Base-by-base conservation (phyloP, 2,329 filamentous ascomycete genomes). In the Diaporthe eres region DNA sequence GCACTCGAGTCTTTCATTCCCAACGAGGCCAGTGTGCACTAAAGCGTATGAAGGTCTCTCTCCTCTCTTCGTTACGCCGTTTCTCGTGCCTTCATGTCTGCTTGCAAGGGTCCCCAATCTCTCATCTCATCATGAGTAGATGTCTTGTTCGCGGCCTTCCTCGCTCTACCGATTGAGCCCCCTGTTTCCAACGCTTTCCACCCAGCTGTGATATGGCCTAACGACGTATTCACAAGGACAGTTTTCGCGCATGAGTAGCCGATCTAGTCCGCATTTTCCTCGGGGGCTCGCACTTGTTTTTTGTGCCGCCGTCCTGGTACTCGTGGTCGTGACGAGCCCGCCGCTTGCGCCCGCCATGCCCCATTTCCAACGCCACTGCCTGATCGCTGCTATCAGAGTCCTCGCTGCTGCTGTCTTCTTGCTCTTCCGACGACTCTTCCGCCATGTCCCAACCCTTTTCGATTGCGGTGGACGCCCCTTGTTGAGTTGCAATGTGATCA, bases 371-470 rank as follows among this genome's bases (percentile, higher is more conserved):
- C 4, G 47, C 31, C 31, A 4, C 31, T 31, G 31, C 31, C 31
- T 31, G 31, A 31, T 31, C 31, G 31, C 31, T 31, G 31, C 31
- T 31, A 31, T 31, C 31, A 31, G 31, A 49, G n/a, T 51, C 49
- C 22, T 25, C 49, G 8, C 25, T 15, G 8, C 8, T 51, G 7
- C 8, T 8, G 22, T n/a, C 49, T 10, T 51, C 49, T 3, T 25
- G 17, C 8, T 65, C 17, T 10, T 47, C 39, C 17, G 15, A 22
- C n/a, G 60, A n/a, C 2, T 17, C 42, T 19, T 19, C 4, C 6
- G 25, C 13, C 10, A 3, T 39, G 39, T 28, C 15, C 75, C 75
- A 74, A n/a, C 72, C 71, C 7, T 47, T 15, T n/a, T 34, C 34
- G 58, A 76, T 75, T 12, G 60, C 67, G 22, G 22, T 7, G 19